Evolutionary conservation across 129 eudicot species (phyloP), one percentile per base, ranked within the genome.

Genomic region (Flaveria robusta): DNA sequence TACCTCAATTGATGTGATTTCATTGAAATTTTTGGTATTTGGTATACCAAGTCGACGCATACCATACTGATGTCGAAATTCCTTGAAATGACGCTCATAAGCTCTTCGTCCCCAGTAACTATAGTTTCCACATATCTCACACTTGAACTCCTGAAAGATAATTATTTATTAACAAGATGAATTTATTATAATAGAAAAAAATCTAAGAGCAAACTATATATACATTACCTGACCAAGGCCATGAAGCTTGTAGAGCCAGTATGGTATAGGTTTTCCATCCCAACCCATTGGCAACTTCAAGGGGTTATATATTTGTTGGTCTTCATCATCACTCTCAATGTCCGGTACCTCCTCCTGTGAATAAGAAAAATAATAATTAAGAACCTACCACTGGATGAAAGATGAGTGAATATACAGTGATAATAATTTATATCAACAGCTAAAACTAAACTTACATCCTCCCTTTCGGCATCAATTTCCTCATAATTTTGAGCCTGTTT

Each of bases 31-130:
- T 85, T 95, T 95, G 63, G 99, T 95, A 72, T 95, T 95, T 47
- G 99, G 99, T 67, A 95, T 95, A 68, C 99, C 99, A 58, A 95
- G 97, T 42, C 99, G 88, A 22, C 99, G 93, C 99, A 95, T 95
- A 49, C 97, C 99, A 85, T 95, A 95, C 68, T 91, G 99, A 74
- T 95, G 99, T 79, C 97, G 84, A 84, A 90, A 89, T 85, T 95
- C 99, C 84, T 95, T 95, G 74, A 95, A 95, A 82, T 95, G 99
- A 51, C 99, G 88, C 81, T 95, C 99, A 70, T 91, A 95, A 7
- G 99, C 99, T 72, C 97, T 89, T 52, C 97, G 89, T 49, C 99
- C 99, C 96, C 96, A 91, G 65, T 95, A 91, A 78, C 97, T 95
- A 66, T 91, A 87, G 87, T 91, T 95, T 72, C 99, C 99, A 82